Percentiles rank a stretch among this genome's conserved stretches.
Evolutionary conservation across 495 filamentous ascomycete species (phyloP).

Genomic region (Aspergillus campestris): DNA sequence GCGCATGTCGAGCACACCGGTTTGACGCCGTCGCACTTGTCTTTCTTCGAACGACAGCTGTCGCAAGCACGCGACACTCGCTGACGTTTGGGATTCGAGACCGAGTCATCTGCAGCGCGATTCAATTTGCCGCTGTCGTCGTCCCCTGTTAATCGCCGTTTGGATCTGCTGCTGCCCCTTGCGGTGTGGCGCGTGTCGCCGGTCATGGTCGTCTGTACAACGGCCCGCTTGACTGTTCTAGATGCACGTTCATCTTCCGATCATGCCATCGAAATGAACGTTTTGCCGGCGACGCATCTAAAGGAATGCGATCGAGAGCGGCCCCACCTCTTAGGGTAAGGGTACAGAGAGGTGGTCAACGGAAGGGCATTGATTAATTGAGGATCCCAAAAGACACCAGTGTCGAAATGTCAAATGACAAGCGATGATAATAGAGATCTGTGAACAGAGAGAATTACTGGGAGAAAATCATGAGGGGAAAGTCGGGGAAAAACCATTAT

Average conservation of each 20-base stretch:
- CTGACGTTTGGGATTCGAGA: conserved; percentile 31
- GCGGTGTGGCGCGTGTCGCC: conserved; percentile 33
- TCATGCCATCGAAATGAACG: conserved; percentile 19
- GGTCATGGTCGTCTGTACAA: conserved; percentile 34
- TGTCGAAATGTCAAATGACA: no score
- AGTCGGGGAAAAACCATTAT: no score
- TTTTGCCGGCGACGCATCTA: conserved; percentile 25
- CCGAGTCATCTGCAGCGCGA: conserved; percentile 18
- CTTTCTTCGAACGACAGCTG: conserved; percentile 55
- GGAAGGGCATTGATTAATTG: no score
- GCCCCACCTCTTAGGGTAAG: conserved; percentile 1
- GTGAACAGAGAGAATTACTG: no score
- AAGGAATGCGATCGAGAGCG: neutral
- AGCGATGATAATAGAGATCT: no score
- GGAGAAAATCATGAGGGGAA: no score
- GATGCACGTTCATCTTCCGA: conserved; percentile 29
- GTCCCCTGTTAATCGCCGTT: conserved; percentile 26
- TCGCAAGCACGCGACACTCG: conserved; percentile 60
- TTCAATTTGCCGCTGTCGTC: conserved; percentile 25
- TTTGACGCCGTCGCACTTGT: conserved; percentile 58
- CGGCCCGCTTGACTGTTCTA: conserved; percentile 26
- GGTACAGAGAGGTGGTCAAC: neutral
- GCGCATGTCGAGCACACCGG: conserved; percentile 57
- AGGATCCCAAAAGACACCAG: no score
- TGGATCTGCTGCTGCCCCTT: conserved; percentile 23